Evolutionary conservation across 352 stramenopile genomes (phyloP).

Genomic region (Thalassiosira tumida): DNA sequence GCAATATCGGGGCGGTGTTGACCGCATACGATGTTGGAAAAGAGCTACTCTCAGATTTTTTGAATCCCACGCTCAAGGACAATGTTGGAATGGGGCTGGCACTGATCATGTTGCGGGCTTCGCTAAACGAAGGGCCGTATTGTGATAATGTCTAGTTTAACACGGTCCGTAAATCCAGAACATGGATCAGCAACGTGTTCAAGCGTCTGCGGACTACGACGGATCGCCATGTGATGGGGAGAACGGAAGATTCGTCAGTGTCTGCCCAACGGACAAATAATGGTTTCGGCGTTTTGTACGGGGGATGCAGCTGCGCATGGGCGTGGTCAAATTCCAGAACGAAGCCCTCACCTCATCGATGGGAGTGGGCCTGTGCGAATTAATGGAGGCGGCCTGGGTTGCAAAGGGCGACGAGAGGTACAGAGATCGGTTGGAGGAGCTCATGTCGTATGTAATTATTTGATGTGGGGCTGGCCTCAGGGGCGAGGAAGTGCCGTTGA

Average conservation of each 20-base stretch:
- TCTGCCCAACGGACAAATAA: not conserved
- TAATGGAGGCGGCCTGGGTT: not conserved
- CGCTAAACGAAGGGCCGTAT: not conserved
- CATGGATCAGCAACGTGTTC: not conserved
- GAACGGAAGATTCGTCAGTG: not conserved
- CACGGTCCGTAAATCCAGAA: not conserved
- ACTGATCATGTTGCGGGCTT: not conserved
- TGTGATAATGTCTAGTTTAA: not conserved
- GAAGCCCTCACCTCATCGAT: not conserved
- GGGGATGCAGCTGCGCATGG: constrained; percentile 28
- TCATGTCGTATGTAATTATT: not conserved
- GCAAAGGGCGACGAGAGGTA: not conserved
- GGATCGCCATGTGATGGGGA: not conserved
- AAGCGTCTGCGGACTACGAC: not conserved
- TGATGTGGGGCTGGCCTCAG: not conserved
- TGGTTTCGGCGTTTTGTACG: constrained; percentile 25
- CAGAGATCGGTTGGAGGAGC: not conserved
- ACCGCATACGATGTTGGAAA: not conserved
- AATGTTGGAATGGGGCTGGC: constrained; percentile 10
- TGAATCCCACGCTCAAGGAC: not conserved
- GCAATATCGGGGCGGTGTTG: constrained; percentile 15
- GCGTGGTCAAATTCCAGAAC: not conserved
- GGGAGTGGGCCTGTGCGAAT: not conserved
- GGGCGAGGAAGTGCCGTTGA: not conserved
- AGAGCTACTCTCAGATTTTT: too few species aligned